Base-by-base conservation (phyloP, 139 green algal species). In the Asterochloris sp. region DNA sequence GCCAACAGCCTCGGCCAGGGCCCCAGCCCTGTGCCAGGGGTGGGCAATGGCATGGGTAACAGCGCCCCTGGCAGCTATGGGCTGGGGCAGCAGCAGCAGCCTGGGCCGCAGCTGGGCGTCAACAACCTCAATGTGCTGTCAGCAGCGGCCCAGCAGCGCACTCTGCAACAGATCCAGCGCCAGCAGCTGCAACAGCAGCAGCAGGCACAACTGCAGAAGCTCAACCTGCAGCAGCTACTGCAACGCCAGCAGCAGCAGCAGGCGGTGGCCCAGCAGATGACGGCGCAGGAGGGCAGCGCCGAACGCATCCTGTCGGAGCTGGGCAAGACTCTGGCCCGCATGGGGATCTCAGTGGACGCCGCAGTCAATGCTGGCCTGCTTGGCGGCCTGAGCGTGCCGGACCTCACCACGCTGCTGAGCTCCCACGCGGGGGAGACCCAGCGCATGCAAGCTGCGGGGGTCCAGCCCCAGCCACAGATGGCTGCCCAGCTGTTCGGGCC, bases 281-380 rank as follows among this genome's bases (percentile, higher is more conserved):
- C 63, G 2, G 19, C 28, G 21, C 61, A 61, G 61, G 61, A 64
- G 23, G 75, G 61, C 75, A 79, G 61, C 47, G 24, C 29, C 47
- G 66, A 76, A 0, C 28, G 54, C 66, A 84, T 81, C 12, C 80
- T 90, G 63, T 69, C 89, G 64, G 88, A 90, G 74, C 87, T 91
- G 83, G 88, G 88, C 17, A 76, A 78, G n/a, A 87, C 82, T 15
- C 78, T 91, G 28, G 86, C 88, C 2, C 83, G 86, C 62, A 69
- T 87, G 68, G 81, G 80, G 38, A 89, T 91, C 81, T 86, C 81
- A 1, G 88, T 91, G 27, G 88, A 91, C 76, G 81, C 81, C 12
- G 88, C 88, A 0, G 87, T 91, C 60, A 91, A 91, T 38, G 86
- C 88, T 26, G 88, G 88, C 62, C 82, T 91, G 74, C 83, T 91